phyloP scores from a whole-genome alignment of 176 grass and related monocot species.

The Aegilops longissima region DNA sequence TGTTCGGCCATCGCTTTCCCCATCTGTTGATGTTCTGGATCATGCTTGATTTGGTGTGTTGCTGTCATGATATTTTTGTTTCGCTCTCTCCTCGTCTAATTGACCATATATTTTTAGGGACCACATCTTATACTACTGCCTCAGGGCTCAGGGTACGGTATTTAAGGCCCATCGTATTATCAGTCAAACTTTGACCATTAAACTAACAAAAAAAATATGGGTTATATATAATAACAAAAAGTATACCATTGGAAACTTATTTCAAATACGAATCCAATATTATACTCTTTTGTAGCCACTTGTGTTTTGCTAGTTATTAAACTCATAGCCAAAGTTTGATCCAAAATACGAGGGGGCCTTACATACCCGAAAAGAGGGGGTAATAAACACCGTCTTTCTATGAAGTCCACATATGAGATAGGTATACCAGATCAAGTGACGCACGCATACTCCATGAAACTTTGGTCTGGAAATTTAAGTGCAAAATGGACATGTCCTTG shows the following conservation, averaged over 20 bases:
- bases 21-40: conserved; percentile 12
- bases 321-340: not conserved
- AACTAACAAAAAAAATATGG: not conserved
- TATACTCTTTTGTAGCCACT: not conserved
- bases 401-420: conserved; percentile 1
- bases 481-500: not conserved
- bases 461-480: not conserved
- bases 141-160: not conserved
- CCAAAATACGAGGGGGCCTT: not conserved
- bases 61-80: conserved; percentile 30
- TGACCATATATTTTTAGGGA: conserved; percentile 27
- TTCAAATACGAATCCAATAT: not conserved
- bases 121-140: not conserved
- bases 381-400: not conserved
- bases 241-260: not conserved
- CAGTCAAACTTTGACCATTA: not conserved
- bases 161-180: not conserved
- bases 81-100: conserved; percentile 15
- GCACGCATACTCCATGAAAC: not conserved
- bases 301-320: not conserved
- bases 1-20: conserved; percentile 14
- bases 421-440: not conserved
- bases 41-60: conserved; percentile 25
- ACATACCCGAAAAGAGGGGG: not conserved
- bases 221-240: not conserved